Evolutionary conservation across 352 stramenopile species (phyloP).

Genomic region (Thalassiosira hispida): DNA sequence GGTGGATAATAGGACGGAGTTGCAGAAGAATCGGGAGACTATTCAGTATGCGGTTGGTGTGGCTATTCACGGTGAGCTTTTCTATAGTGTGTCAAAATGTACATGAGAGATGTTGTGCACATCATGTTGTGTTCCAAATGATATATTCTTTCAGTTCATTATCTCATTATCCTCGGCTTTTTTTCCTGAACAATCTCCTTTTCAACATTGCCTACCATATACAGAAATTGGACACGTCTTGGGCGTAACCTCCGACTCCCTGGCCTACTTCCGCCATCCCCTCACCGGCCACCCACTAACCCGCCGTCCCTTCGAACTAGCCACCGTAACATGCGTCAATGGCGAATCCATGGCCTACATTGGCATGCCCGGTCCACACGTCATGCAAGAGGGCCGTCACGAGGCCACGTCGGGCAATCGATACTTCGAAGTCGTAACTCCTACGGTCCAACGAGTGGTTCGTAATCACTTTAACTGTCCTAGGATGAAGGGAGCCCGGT

Average conservation of each 20-base stretch:
- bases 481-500: conserved; percentile 38
- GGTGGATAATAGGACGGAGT: background rate
- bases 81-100: background rate
- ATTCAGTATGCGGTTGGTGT: conserved; percentile 38
- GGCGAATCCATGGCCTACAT: conserved; percentile 30
- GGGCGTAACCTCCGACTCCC: conserved; percentile 46
- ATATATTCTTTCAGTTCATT: too few species aligned
- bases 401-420: conserved; percentile 4
- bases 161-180: too few species aligned
- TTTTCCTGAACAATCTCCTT: too few species aligned
- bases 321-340: conserved; percentile 35
- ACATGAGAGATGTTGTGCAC: background rate
- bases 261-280: conserved; percentile 55
- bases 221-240: conserved; percentile 59
- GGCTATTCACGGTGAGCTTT: conserved; percentile 36
- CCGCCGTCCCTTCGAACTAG: conserved; percentile 36
- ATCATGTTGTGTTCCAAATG: background rate
- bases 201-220: background rate
- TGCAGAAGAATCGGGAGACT: conserved; percentile 7
- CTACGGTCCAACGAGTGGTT: conserved; percentile 51
- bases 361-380: conserved; percentile 22
- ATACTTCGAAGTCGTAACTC: conserved; percentile 53
- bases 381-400: conserved; percentile 30
- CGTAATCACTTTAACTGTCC: conserved; percentile 68
- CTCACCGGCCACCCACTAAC: conserved; percentile 49